Evolutionary conservation across 441 rosid genomes (phyloP).

Genomic region (Erodium trifolium): DNA sequence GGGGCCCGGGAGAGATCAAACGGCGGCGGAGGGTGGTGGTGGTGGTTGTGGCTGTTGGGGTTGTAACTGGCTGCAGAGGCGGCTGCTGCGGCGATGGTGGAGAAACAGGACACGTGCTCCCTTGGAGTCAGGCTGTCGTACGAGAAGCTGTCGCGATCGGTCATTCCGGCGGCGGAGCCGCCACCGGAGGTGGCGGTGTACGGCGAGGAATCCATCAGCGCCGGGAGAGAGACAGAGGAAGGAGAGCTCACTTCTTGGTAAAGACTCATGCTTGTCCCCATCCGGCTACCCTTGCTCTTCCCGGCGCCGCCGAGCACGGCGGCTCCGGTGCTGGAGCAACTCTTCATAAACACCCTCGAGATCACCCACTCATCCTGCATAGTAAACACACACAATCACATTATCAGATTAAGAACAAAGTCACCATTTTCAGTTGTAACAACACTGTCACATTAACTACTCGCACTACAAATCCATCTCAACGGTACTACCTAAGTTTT

Average conservation of each 20-base stretch:
- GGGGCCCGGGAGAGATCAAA: slow-evolving; percentile 11
- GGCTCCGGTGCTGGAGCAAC: slow-evolving; percentile 26
- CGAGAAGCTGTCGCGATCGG: slow-evolving; percentile 43
- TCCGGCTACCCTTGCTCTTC: slow-evolving; percentile 29
- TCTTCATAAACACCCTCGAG: slow-evolving; percentile 69
- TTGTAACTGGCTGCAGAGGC: slow-evolving; percentile 24
- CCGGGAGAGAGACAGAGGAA: slow-evolving; percentile 65
- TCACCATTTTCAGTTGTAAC: too few species aligned
- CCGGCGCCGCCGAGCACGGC: slow-evolving; percentile 19
- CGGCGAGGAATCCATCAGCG: slow-evolving; percentile 44
- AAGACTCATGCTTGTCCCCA: slow-evolving; percentile 21
- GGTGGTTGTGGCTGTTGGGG: slow-evolving; percentile 8
- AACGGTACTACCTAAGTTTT: too few species aligned
- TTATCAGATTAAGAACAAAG: too few species aligned
- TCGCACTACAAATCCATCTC: too few species aligned
- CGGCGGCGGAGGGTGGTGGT: slow-evolving; percentile 22
- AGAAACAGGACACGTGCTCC: slow-evolving; percentile 99
- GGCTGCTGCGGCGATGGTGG: slow-evolving; percentile 58
- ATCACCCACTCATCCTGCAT: slow-evolving; percentile 85
- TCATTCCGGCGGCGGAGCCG: slow-evolving; percentile 13
- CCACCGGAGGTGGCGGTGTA: slow-evolving; percentile 19
- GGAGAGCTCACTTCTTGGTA: slow-evolving; percentile 58
- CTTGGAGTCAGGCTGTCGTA: slow-evolving; percentile 38
- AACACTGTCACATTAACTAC: too few species aligned
- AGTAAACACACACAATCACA: too few species aligned